Evolutionary conservation across 495 filamentous ascomycete species (phyloP).

Genomic region (Penicillium psychrofluorescens): DNA sequence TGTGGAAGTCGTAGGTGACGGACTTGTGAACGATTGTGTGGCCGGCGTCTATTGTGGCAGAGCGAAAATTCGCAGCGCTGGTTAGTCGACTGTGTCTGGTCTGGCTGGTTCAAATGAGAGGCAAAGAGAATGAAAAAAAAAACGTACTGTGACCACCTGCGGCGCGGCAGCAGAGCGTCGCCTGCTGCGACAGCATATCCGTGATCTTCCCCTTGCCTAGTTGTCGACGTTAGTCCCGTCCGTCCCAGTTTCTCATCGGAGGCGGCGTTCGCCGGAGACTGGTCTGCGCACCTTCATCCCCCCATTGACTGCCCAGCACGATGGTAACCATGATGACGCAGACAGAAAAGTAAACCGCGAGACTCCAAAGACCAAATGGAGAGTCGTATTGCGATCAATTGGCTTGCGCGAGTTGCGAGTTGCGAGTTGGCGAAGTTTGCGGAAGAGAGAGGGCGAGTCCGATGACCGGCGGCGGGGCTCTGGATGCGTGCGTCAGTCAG

Average conservation of each 20-base stretch:
- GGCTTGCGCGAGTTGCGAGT: neutral
- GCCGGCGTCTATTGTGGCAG: constrained; percentile 31
- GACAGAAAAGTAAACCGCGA: neutral
- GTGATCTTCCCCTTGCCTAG: constrained; percentile 64
- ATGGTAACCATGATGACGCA: constrained; percentile 47
- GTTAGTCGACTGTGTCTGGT: constrained; percentile 11
- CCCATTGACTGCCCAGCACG: constrained; percentile 58
- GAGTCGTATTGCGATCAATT: constrained; percentile 4
- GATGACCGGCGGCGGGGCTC: constrained; percentile 7
- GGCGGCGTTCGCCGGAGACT: neutral
- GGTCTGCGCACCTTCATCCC: constrained; percentile 52
- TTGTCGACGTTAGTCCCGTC: constrained; percentile 1
- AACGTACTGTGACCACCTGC: constrained; percentile 61
- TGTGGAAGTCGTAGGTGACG: constrained; percentile 64
- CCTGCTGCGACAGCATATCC: constrained; percentile 54
- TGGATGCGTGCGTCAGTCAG: neutral
- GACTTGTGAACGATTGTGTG: constrained; percentile 56
- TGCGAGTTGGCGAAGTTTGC: too few species aligned
- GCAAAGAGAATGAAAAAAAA: too few species aligned
- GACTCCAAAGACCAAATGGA: neutral
- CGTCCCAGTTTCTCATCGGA: neutral
- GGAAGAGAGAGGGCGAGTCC: constrained; percentile 12
- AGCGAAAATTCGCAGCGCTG: neutral
- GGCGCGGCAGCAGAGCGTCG: constrained; percentile 52
- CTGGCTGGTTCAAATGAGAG: neutral